Evolutionary conservation across 306 rosid species (phyloP), one percentile per base, ranked within the genome.

Genomic region (Corylus americana): DNA sequence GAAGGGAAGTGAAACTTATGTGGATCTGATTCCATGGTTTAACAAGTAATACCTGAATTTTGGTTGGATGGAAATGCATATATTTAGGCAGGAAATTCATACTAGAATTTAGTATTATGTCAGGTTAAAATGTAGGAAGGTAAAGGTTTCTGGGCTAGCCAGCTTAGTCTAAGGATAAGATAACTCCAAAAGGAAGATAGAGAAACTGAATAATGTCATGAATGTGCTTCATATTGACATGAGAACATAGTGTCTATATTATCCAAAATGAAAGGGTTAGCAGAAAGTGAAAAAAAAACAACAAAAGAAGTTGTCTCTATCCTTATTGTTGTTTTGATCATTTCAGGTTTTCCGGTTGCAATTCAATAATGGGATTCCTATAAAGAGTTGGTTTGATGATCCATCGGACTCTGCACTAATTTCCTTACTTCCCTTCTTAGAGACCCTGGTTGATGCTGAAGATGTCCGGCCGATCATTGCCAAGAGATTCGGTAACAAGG

Each of bases 341-440:
- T 89, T 89, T 89, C 99, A 95, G 99, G 99, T 93, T 78, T 95
- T 95, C 82, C 91, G 87, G 75, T 89, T 93, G 94, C 99, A 95
- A 91, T 97, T 93, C 86, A 93, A 95, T 82, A 95, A 95, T 83
- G 99, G 99, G 77, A 95, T 95, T 83, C 99, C 99, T 70, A 95
- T 95, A 80, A 93, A 89, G 87, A 95, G 99, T 90, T 95, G 99
- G 99, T 93, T 91, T 90, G 98, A 95, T 83, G 99, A 95, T 85
- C 96, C 88, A 29, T 86, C 87, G 44, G 99, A 95, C 79, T 77
- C 85, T 87, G 97, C 92, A 20, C 84, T 95, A 83, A 84, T 89
- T 92, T 89, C 99, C 63, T 90, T 95, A 77, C 98, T 95, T 83
- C 99, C 99, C 76, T 91, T 95, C 88, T 84, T 95, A 86, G 99